Evolutionary conservation across 2,329 filamentous ascomycete genomes (phyloP).

Genomic region (Exophiala oligosperma): DNA sequence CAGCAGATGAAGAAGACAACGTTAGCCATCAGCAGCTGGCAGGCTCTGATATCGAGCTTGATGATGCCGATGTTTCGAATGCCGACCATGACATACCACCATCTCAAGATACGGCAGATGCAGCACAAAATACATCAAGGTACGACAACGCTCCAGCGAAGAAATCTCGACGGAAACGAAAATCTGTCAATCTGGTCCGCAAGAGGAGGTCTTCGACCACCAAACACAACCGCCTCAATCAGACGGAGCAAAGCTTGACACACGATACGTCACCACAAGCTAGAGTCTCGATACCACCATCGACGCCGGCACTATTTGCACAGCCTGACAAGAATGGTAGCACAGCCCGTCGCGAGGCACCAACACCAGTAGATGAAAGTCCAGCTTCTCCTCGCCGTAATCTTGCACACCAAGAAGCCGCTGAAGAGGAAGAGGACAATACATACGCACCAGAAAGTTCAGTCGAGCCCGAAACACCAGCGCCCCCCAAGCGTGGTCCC

Average conservation of each 20-base stretch:
- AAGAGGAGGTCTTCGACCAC: conserved; percentile 20
- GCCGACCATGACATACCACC: too few species aligned
- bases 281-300: not conserved
- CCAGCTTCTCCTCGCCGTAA: conserved; percentile 14
- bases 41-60: too few species aligned
- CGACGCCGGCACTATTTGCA: not conserved
- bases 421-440: conserved; percentile 24
- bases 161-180: conserved; percentile 18
- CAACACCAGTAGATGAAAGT: conserved; percentile 17
- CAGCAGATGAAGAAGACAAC: too few species aligned
- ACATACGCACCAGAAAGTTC: conserved; percentile 24
- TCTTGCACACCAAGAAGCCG: conserved; percentile 9
- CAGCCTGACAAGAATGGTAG: not conserved
- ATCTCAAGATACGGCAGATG: too few species aligned
- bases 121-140: not conserved
- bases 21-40: too few species aligned
- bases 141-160: not conserved
- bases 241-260: not conserved
- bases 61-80: too few species aligned
- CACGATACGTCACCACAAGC: not conserved
- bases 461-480: conserved; percentile 22
- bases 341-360: too few species aligned
- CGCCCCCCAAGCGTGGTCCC: conserved; percentile 12
- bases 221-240: not conserved
- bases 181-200: conserved; percentile 7